Evolutionary conservation across 441 rosid genomes (phyloP), one percentile per base, ranked within the genome.

Genomic region (Gossypium schwendimanii): DNA sequence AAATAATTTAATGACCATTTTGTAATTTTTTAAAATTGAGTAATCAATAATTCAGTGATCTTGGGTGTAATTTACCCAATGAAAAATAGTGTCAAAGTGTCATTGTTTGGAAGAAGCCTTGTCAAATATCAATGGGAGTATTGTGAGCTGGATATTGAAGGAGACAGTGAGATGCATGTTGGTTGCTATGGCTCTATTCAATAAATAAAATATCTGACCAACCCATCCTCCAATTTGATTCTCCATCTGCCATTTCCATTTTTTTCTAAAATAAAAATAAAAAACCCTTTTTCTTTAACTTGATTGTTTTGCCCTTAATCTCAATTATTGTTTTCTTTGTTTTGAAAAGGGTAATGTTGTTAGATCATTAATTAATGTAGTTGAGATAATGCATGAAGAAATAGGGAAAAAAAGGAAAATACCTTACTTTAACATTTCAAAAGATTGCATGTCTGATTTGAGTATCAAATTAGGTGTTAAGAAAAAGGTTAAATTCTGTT

Each of bases 71-170:
- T 31, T 31, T 31, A 31, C 0, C 6, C 3, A 3, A 44, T 2
- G 6, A 17, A 15, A 52, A 55, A 76, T 72, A 63, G 63, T 69
- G 31, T 68, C 18, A 71, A 31, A 64, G 73, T 73, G 84, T 78
- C 77, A 18, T 64, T 64, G 71, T 81, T 69, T 28, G 76, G 77
- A 44, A 74, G 89, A 76, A 73, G 83, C 15, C 12, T 61, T 62
- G 84, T 86, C 89, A 78, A 64, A 55, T 18, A 81, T 83, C 75
- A 75, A 70, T 68, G 62, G 36, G 65, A 69, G 57, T 73, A 7
- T 52, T 67, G 75, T 84, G 86, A 86, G 87, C 90, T 84, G 87
- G 86, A 84, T 23, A 47, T 74, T 76, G 70, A 72, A 47, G 60
- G 65, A 64, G 79, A 83, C 81, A 81, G 77, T 31, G 23, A 71